Evolutionary conservation across 2,329 filamentous ascomycete species (phyloP).

Genomic region (Colletotrichum eremochloae): DNA sequence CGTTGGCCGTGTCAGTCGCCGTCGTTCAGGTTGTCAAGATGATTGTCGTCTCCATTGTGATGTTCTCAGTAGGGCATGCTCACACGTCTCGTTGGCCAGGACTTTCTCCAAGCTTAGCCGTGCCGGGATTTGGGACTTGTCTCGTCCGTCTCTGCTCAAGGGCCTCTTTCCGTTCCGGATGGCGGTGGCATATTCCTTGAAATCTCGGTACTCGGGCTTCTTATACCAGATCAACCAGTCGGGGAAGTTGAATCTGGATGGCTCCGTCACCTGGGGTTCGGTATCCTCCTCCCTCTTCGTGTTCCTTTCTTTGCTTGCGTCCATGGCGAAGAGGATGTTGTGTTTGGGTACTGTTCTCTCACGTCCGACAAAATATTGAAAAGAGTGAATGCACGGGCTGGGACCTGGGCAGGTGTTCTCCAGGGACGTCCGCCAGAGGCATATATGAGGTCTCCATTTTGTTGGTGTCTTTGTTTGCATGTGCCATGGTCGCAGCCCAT

Average conservation of each 20-base stretch:
- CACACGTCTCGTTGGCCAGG: conserved; percentile 63
- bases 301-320: neutral
- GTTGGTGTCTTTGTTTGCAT: conserved; percentile 13
- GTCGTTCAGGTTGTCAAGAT: conserved; percentile 5
- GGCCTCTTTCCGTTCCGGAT: conserved; percentile 53
- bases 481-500: neutral
- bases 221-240: conserved; percentile 62
- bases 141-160: conserved; percentile 53
- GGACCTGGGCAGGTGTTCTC: neutral
- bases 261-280: neutral
- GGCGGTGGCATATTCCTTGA: conserved; percentile 58
- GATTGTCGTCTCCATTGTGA: neutral
- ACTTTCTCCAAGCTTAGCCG: conserved; percentile 59
- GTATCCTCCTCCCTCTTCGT: neutral
- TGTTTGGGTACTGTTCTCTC: neutral
- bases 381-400: neutral
- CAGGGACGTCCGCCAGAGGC: neutral
- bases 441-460: conserved; percentile 17
- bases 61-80: neutral
- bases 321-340: neutral
- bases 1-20: neutral
- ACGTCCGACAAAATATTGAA: neutral
- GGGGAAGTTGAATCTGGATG: conserved; percentile 42
- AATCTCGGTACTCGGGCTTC: conserved; percentile 63
- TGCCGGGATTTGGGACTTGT: conserved; percentile 54